These are phyloP conservation scores for Fraxinus excelsior DNA, from an alignment of 257 asterid species.

Conservation along the genomic window DNA sequence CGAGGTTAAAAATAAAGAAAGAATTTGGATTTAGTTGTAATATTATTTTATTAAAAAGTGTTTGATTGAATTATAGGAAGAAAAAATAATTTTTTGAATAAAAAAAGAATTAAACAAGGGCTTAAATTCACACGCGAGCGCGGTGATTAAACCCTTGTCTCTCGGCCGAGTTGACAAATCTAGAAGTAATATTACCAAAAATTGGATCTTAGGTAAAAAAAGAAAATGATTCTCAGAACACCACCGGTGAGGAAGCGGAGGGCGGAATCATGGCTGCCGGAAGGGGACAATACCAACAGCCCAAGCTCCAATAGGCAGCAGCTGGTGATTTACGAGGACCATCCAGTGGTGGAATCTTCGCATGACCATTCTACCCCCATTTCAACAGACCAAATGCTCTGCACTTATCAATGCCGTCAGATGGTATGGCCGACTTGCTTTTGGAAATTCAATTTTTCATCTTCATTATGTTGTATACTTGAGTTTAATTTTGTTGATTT, in stretches of 20 bases:
- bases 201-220: background rate
- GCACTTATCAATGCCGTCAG: constrained; percentile 98
- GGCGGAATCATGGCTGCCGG: constrained; percentile 58
- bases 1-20: no score
- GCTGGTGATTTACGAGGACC: constrained; percentile 76
- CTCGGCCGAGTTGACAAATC: background rate
- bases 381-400: constrained; percentile 80
- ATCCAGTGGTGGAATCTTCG: constrained; percentile 52
- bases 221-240: constrained; percentile 73
- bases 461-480: background rate
- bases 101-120: no score
- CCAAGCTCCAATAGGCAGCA: constrained; percentile 54
- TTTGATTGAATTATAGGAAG: no score
- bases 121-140: background rate
- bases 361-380: constrained; percentile 46
- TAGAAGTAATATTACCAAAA: background rate
- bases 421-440: constrained; percentile 50
- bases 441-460: constrained; percentile 13
- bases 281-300: constrained; percentile 40
- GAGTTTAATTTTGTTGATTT: background rate
- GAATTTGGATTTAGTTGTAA: no score
- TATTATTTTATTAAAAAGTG: no score
- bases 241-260: constrained; percentile 82
- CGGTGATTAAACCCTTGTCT: constrained; percentile 26
- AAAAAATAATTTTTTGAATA: no score